Base-by-base conservation (phyloP, 805 yeast species). In the Metschnikowia drakensbergensis region DNA sequence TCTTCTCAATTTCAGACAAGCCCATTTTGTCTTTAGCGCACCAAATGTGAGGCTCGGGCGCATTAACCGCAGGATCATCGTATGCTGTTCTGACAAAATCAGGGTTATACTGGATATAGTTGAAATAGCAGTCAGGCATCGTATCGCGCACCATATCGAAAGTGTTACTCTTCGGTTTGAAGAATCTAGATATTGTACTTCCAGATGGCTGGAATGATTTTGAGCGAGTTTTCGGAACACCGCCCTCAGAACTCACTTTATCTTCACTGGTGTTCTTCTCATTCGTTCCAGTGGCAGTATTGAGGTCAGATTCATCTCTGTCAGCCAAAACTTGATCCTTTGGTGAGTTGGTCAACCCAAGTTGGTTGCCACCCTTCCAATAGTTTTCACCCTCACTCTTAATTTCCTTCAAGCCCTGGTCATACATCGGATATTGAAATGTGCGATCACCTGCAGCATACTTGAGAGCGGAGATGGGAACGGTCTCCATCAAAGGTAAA, bases 11-110 rank as follows among this genome's bases (percentile, higher is more conserved):
- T 43, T 76, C 76, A 13, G 87, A 77, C 46, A 87, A 72, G 4
- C 94, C 92, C 71, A 82, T 67, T 5, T 77, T 69, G 64, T 87
- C 95, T 55, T 71, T 77, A 37, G 86, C 81, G 52, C 86, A 70
- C 95, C 95, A 87, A 43, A 85, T 70, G 48, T 77, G 76, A 29
- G 89, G 88, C 51, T 71, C 81, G 6, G 68, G 75, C 30, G 74
- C 83, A n/a, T 61, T 65, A 34, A 81, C 76, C 36, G 79, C 77
- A 25, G 88, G 88, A 58, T 81, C 79, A 33, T 74, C 70, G 57
- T 80, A 84, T 22, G 77, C 74, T 44, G 64, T 60, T 49, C 65
- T 63, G 31, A 72, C 58, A 51, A 71, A 74, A 39, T 71, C 75
- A 5, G 66, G 59, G 47, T 69, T 65, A 54, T 73, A 74, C 52